These are phyloP conservation scores for Trichosanthes cucumerina DNA, from an alignment of 306 rosid genomes.

Conservation along the genomic window DNA sequence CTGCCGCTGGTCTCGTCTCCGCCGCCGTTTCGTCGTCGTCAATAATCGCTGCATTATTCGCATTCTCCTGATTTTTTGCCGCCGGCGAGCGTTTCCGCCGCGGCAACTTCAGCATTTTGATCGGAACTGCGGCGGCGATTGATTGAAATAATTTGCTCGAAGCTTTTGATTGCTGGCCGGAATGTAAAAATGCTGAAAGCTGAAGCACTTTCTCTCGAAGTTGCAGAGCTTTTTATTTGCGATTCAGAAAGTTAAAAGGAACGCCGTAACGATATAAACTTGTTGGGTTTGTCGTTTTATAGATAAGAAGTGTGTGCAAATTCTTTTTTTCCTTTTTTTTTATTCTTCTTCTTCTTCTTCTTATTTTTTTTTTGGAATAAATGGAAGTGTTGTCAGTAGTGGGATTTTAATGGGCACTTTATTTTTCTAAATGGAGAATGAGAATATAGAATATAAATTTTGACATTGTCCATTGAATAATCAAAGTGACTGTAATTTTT, in stretches of 20 bases:
- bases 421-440: not conserved
- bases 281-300: too few species aligned
- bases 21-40: constrained; percentile 13
- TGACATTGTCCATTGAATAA: too few species aligned
- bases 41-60: not conserved
- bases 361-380: too few species aligned
- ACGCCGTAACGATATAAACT: not conserved
- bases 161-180: not conserved
- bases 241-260: not conserved
- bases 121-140: not conserved
- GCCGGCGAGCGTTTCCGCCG: not conserved
- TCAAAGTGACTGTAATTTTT: too few species aligned
- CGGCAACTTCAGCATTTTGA: not conserved
- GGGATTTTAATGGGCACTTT: not conserved
- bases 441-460: not conserved
- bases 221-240: not conserved
- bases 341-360: too few species aligned
- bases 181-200: not conserved
- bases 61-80: not conserved
- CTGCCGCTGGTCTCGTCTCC: constrained; percentile 12
- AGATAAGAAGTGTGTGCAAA: too few species aligned
- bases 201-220: not conserved
- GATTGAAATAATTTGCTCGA: not conserved
- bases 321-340: not conserved
- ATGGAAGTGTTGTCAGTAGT: not conserved